Evolutionary conservation across 495 filamentous ascomycete genomes (phyloP).

Genomic region (Hypoxylon rickii): DNA sequence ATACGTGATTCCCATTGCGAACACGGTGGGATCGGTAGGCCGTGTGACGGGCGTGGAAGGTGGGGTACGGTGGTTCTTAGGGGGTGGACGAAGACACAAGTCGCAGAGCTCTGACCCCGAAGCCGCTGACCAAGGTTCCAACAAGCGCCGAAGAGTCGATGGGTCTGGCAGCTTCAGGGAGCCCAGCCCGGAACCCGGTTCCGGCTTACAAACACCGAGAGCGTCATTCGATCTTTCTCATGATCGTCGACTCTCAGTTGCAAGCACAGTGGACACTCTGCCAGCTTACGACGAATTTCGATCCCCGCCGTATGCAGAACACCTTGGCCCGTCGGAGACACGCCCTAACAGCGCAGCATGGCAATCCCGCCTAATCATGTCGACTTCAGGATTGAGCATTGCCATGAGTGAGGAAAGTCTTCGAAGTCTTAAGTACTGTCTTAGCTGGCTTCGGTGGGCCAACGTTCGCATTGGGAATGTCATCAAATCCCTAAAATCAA

Average conservation of each 20-base stretch:
- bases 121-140: slow-evolving; percentile 49
- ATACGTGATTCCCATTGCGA: slow-evolving; percentile 79
- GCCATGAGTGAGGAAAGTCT: slow-evolving; percentile 87
- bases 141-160: slow-evolving; percentile 69
- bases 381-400: slow-evolving; percentile 80
- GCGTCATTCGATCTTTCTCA: slow-evolving; percentile 31
- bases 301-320: slow-evolving; percentile 71
- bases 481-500: slow-evolving; percentile 67
- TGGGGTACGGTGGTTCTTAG: slow-evolving; percentile 76
- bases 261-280: slow-evolving; percentile 65
- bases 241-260: slow-evolving; percentile 50
- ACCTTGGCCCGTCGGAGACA: slow-evolving; percentile 14
- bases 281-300: slow-evolving; percentile 80
- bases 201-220: slow-evolving; percentile 36
- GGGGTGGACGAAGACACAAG: slow-evolving; percentile 49
- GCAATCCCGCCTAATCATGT: slow-evolving; percentile 79
- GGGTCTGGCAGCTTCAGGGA: slow-evolving; percentile 39
- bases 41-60: slow-evolving; percentile 83
- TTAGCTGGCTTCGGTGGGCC: slow-evolving; percentile 74
- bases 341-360: slow-evolving; percentile 55
- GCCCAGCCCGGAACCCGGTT: slow-evolving; percentile 35
- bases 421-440: slow-evolving; percentile 73
- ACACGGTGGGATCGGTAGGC: slow-evolving; percentile 78
- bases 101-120: slow-evolving; percentile 48
- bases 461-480: slow-evolving; percentile 74